A percentile compares a stretch with the other conserved stretches of the same genome.
Conservation (phyloP, 1,139 yeast genomes). For the Scheffersomyces titani region DNA sequence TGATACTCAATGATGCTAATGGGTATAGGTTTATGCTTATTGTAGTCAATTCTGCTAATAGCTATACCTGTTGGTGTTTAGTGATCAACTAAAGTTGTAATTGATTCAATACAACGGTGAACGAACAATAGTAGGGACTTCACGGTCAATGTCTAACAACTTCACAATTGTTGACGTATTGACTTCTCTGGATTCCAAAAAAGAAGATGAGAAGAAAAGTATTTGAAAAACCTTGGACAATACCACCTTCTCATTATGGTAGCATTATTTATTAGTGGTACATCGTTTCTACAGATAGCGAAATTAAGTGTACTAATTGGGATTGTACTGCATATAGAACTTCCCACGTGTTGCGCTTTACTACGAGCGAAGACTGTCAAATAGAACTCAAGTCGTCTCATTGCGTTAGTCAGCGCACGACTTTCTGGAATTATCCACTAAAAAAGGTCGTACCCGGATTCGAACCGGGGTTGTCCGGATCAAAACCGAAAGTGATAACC, state of each 20-base stretch:
- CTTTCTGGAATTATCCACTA: neutral
- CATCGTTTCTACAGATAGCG: neutral
- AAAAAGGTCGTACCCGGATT: conserved; percentile 83
- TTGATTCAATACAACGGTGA: neutral
- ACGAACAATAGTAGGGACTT: neutral
- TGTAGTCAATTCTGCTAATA: too few relatives aligned
- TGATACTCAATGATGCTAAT: too few relatives aligned
- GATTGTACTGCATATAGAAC: neutral
- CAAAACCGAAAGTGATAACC: conserved; percentile 51
- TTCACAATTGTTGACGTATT: neutral
- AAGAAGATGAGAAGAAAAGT: neutral
- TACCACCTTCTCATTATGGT: neutral
- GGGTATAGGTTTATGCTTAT: too few relatives aligned
- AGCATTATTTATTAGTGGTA: neutral
- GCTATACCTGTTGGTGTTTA: too few relatives aligned
- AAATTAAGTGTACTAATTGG: neutral
- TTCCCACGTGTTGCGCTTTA: neutral
- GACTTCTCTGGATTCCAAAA: neutral
- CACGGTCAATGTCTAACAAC: neutral
- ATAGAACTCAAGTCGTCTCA: neutral
- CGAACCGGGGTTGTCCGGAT: conserved; percentile 92
- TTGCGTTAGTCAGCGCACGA: neutral
- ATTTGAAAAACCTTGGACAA: neutral
- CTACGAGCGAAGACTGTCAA: neutral
- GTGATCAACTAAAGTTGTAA: too few relatives aligned